Percentiles rank a stretch among this genome's conserved stretches.
phyloP scores from a whole-genome alignment of 495 filamentous ascomycete genomes.

The Daldinia concentrica region DNA sequence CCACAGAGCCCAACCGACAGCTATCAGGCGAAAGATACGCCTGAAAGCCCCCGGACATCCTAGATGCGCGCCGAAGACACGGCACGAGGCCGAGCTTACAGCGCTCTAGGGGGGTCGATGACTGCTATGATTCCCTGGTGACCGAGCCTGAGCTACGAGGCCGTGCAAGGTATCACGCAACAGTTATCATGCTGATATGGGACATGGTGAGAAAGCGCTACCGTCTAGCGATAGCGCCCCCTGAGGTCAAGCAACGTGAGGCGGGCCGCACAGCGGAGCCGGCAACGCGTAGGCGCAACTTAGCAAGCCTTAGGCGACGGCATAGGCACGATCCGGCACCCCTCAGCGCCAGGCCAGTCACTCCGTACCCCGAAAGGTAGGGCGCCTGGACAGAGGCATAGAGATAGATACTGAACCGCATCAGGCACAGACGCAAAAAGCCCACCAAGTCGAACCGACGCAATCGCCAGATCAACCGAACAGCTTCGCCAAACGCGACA shows the following conservation, averaged over 20 bases:
- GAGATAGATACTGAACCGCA: too few relatives aligned
- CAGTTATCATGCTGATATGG: conserved; percentile 15
- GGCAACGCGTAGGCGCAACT: too few relatives aligned
- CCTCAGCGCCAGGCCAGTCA: too few relatives aligned
- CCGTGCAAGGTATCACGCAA: conserved; percentile 18
- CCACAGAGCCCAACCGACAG: conserved; percentile 37
- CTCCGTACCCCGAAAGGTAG: too few relatives aligned
- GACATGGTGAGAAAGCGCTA: background rate
- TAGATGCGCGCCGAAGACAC: conserved; percentile 26
- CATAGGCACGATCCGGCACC: too few relatives aligned
- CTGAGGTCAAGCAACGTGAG: background rate
- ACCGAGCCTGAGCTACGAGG: conserved; percentile 13
- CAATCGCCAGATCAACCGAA: background rate
- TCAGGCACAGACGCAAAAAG: too few relatives aligned
- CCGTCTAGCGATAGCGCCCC: background rate
- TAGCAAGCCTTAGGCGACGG: too few relatives aligned
- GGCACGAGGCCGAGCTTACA: too few relatives aligned
- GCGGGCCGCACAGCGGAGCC: background rate
- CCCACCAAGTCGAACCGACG: background rate
- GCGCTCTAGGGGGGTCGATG: conserved; percentile 21
- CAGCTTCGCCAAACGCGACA: background rate
- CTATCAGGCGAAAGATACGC: conserved; percentile 36
- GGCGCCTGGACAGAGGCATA: too few relatives aligned
- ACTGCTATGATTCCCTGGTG: conserved; percentile 12
- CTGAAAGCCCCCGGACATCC: conserved; percentile 27